These are phyloP conservation scores for Colletotrichum caudatum DNA, from an alignment of 2,329 filamentous ascomycete species.

Conservation along the genomic window DNA sequence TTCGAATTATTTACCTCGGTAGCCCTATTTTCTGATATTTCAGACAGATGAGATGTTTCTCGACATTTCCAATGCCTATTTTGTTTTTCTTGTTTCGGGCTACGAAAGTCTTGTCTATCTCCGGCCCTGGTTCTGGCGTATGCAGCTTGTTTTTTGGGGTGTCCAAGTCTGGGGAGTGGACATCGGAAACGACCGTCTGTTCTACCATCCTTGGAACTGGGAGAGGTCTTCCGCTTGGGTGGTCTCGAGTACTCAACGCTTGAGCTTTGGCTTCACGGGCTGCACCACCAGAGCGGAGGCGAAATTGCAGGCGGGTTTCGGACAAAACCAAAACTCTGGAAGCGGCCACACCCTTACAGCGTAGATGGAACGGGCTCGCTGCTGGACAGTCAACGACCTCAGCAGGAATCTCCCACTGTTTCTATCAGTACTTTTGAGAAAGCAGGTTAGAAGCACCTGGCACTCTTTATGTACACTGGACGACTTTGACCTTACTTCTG, in stretches of 20 bases:
- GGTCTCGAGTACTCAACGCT: not conserved
- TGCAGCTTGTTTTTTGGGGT: constrained; percentile 1
- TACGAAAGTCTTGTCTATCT: constrained; percentile 14
- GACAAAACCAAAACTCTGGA: not conserved
- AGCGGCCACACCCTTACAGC: constrained; percentile 2
- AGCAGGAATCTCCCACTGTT: not conserved
- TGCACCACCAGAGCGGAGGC: not conserved
- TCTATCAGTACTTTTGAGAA: not conserved
- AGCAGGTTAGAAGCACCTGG: not conserved
- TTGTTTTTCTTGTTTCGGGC: not conserved
- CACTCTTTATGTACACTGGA: not conserved
- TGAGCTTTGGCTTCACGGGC: not conserved
- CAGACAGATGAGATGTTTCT: not conserved
- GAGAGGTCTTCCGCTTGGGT: not conserved
- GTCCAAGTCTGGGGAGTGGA: not conserved
- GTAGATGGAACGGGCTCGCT: not conserved
- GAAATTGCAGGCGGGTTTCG: not conserved
- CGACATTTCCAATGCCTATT: not conserved
- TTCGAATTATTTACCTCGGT: constrained; percentile 1
- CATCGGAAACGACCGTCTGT: not conserved
- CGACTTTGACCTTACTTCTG: not conserved
- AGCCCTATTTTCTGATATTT: not conserved
- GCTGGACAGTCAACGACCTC: not conserved
- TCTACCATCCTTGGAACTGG: not conserved
- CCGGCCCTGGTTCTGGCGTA: not conserved